Base-by-base conservation (phyloP, 78 protist genomes). In the Dictyostelium intermedium region DNA sequence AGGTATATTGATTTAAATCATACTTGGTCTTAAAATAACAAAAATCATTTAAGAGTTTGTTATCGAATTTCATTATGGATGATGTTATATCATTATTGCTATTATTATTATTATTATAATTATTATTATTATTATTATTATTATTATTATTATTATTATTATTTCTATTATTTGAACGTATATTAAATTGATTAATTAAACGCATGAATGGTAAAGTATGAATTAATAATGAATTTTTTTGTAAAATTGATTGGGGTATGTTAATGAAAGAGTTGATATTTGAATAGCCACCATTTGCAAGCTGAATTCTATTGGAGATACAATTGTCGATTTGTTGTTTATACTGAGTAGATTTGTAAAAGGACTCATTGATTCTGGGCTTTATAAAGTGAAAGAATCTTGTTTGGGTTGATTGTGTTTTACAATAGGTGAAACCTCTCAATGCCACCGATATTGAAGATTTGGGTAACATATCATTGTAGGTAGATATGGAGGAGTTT, bases 361-460 rank as follows among this genome's bases (percentile, higher is more conserved):
- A 6, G 0, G 78, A 25, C 1, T 39, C 63, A 18, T 60, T 73
- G 5, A 81, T 43, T 34, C 74, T 39, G n/a, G 94, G 94, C 56
- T 89, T 89, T 6, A 80, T 69, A 47, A 89, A 89, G 34, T 78
- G 66, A 35, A 69, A 80, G 32, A 70, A 89, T 11, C 37, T 56
- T 6, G n/a, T 5, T 11, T 27, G 23, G 1, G 84, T 25, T 5
- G 9, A 50, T n/a, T 41, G 50, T 1, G 85, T 80, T 63, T 89
- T 84, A 25, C 69, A 32, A 69, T 70, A 89, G 23, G 79, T 80
- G 37, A 89, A 47, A 20, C 94, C 94, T 89, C 94, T 41, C 11
- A 89, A 63, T 63, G 82, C 70, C 7, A 89, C 39, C 0, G 94
- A 89, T 23, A 80, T 89, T 20, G 87, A 41, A 8, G 74, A n/a